Evolutionary conservation across 768 basidiomycete species (phyloP).

Genomic region (Gymnopilus junonius): DNA sequence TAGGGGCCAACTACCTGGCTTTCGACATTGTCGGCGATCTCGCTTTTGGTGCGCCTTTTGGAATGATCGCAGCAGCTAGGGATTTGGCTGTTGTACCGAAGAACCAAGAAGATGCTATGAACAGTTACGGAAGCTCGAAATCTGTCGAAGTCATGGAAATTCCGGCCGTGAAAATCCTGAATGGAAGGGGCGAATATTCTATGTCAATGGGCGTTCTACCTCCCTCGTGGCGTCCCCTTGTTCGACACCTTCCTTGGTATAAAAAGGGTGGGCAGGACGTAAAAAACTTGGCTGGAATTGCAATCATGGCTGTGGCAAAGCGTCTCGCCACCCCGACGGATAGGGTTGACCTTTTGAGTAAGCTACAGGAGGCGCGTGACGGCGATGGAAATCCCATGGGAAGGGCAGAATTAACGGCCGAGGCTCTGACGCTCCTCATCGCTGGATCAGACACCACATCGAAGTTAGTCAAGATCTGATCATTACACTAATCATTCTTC

Average conservation of each 20-base stretch:
- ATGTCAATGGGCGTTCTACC: slow-evolving; percentile 84
- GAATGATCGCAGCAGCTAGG: slow-evolving; percentile 78
- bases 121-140: slow-evolving; percentile 52
- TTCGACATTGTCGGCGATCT: slow-evolving; percentile 85
- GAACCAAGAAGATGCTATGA: slow-evolving; percentile 57
- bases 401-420: slow-evolving; percentile 83
- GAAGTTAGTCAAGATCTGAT: slow-evolving; percentile 56
- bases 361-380: slow-evolving; percentile 80
- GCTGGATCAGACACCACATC: slow-evolving; percentile 94
- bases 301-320: slow-evolving; percentile 79
- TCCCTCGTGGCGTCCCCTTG: slow-evolving; percentile 68
- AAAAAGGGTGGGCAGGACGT: slow-evolving; percentile 67
- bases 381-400: slow-evolving; percentile 83
- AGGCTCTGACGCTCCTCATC: slow-evolving; percentile 84
- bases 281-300: slow-evolving; percentile 76
- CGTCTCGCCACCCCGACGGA: slow-evolving; percentile 72
- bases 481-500: background rate
- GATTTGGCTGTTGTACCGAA: slow-evolving; percentile 75
- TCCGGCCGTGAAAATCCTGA: slow-evolving; percentile 85
- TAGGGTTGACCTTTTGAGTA: slow-evolving; percentile 79
- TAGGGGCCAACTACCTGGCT: slow-evolving; percentile 59
- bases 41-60: slow-evolving; percentile 87
- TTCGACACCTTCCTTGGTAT: slow-evolving; percentile 77
- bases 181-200: slow-evolving; percentile 86
- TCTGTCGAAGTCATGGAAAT: slow-evolving; percentile 58